Base-by-base conservation (phyloP, 352 stramenopile species). In the Pythium dissotocum region DNA sequence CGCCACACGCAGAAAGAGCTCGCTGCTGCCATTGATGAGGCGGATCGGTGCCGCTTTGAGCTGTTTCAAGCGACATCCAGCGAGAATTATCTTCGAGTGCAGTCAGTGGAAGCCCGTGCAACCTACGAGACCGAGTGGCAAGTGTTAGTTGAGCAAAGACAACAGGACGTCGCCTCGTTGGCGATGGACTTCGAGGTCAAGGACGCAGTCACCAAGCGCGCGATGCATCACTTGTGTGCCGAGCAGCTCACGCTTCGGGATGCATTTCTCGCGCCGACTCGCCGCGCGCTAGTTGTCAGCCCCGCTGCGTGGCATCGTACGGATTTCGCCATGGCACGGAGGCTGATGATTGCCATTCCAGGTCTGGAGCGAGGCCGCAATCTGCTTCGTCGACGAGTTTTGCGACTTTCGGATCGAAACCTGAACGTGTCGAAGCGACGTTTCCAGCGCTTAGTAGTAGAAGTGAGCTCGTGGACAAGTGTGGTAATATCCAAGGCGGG, bases 41-140 rank as follows among this genome's bases (percentile, higher is more conserved):
- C 80, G 3, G 75, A 89, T 13, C 62, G 61, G 21, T 78, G 83
- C 49, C 81, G 80, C 0, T 72, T 84, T n/a, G 75, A 74, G 18
- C 62, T 80, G 51, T 94, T 94, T 28, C 81, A 90, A 76, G 73
- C 85, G 7, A 73, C 71, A 2, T 82, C 80, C 57, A 84, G 88
- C 48, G 84, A 94, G 26, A 73, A 77, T 18, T 90, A 76, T 57
- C 58, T 78, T 24, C 72, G 72, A 28, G 82, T 65, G 28, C 65
- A 72, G 24, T 72, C 73, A 7, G 51, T 7, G 0, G 21, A 75
- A 14, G 77, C 71, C 6, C 82, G 89, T 44, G 49, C 73, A 16
- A 13, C 49, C 0, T 87, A 80, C 59, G 75, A 87, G 12, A 32
- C 52, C 38, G 55, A 63, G 14, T 69, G 33, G 13, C 79, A 73